Evolutionary conservation across 2,329 filamentous ascomycete genomes (phyloP).

Genomic region (Bipolaris victoriae): DNA sequence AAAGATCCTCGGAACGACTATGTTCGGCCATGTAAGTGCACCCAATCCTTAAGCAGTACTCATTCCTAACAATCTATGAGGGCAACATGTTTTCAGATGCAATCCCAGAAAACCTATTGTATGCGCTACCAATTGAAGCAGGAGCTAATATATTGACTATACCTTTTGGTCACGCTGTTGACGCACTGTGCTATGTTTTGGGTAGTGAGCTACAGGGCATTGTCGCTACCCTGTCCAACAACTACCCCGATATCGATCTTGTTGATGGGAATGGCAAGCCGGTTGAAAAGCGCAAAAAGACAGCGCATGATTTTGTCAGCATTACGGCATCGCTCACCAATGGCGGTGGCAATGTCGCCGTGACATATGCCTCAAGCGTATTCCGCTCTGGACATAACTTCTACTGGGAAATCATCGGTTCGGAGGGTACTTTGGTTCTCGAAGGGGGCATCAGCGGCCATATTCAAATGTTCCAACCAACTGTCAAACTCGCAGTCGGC

Average conservation of each 20-base stretch:
- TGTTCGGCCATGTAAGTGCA: conserved; percentile 32
- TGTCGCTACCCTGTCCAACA: conserved; percentile 36
- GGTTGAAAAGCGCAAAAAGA: conserved; percentile 29
- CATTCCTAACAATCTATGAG: conserved; percentile 9
- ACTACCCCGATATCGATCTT: conserved; percentile 26
- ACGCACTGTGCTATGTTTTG: conserved; percentile 40
- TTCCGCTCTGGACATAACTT: conserved; percentile 36
- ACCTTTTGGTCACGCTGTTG: conserved; percentile 47
- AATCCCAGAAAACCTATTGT: conserved; percentile 45
- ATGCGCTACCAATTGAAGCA: conserved; percentile 57
- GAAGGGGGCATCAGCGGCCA: conserved; percentile 36
- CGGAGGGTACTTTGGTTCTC: conserved; percentile 43
- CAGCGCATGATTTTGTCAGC: conserved; percentile 38
- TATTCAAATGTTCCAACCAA: conserved; percentile 54
- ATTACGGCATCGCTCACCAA: conserved; percentile 29
- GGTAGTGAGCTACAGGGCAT: conserved; percentile 34
- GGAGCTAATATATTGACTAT: conserved; percentile 54
- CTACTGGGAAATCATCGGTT: conserved; percentile 49
- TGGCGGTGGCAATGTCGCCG: conserved; percentile 34
- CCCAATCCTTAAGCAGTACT: not conserved
- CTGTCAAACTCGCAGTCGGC: conserved; percentile 39
- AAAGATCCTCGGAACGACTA: conserved; percentile 47
- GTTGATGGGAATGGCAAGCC: conserved; percentile 28
- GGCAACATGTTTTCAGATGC: conserved; percentile 31
- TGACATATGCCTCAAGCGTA: conserved; percentile 28